These are phyloP conservation scores for Immersiporthe knoxdaviesiana DNA, from an alignment of 2,329 filamentous ascomycete species.

Conservation along the genomic window DNA sequence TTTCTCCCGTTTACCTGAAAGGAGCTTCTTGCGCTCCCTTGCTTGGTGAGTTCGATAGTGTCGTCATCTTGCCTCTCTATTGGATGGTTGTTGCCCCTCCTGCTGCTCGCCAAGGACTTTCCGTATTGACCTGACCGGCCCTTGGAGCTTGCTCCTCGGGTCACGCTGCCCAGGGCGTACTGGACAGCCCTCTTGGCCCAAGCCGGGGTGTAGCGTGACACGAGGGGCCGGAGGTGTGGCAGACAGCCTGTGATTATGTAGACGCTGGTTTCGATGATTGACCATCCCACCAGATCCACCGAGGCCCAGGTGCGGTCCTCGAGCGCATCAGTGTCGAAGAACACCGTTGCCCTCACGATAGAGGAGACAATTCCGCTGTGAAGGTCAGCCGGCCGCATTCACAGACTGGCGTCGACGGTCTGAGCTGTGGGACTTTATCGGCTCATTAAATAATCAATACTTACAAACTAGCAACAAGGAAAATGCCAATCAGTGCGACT, in stretches of 20 bases:
- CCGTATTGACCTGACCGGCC: constrained; percentile 16
- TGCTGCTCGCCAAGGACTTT: constrained; percentile 16
- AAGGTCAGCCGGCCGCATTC: constrained; percentile 1
- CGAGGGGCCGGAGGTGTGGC: constrained; percentile 32
- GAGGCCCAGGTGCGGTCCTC: constrained; percentile 33
- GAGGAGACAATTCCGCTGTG: constrained; percentile 34
- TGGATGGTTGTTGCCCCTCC: background rate
- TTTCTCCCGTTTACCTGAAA: background rate
- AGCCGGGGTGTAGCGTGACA: constrained; percentile 30
- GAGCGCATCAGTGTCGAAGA: constrained; percentile 32
- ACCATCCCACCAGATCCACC: constrained; percentile 33
- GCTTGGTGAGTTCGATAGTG: constrained; percentile 22
- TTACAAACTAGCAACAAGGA: constrained; percentile 37
- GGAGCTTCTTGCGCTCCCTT: constrained; percentile 11
- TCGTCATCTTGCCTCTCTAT: constrained; percentile 17
- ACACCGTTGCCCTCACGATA: constrained; percentile 31
- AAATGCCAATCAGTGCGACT: constrained; percentile 35
- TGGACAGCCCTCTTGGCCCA: constrained; percentile 28
- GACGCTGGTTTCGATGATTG: constrained; percentile 34
- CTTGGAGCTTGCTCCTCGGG: constrained; percentile 12
- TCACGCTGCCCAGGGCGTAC: background rate
- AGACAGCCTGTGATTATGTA: constrained; percentile 37
- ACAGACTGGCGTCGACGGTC: background rate
- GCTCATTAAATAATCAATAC: background rate
- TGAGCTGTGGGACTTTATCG: no score